Base-by-base conservation (phyloP, 1,284 basidiomycete species). In the Pseudozyma thailandica region DNA sequence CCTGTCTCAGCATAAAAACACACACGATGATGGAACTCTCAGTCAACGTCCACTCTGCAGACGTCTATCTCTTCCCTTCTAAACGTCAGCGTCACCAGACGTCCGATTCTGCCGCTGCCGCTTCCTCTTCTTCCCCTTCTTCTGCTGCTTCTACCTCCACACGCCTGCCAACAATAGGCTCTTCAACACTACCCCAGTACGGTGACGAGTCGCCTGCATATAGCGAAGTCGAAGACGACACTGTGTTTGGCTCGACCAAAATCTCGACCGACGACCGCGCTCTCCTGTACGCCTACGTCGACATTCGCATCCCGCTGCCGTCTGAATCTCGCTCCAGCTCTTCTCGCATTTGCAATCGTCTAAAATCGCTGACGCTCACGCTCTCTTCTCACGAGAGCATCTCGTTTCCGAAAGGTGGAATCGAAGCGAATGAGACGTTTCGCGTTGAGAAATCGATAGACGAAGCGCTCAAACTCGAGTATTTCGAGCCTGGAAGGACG, bases 11-110 rank as follows among this genome's bases (percentile, higher is more conserved):
- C 30, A 31, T 31, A 8, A 31, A 15, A 31, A 31, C 7, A 31
- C 30, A 30, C 16, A 28, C n/a, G n/a, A 45, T 4, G 4, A 60
- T 68, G 50, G 53, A 68, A 50, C 53, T 68, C n/a, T 52, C 48
- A 0, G 64, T 68, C 27, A 47, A 53, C 37, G 64, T 68, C 6
- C 50, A 55, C 38, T 61, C 64, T 53, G 49, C 58, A 31, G 58
- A 61, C 47, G 51, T 68, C 35, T 68, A 52, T 37, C 64, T 68
- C 15, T 68, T 68, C 26, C 64, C 64, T 0, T 57, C 53, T 16
- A 65, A 59, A 44, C 49, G 30, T n/a, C 46, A 51, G 41, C 49
- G 53, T 43, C 51, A 49, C 23, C 44, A 26, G 23, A 41, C 53
- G 6, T 47, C 52, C 33, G 44, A 46, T 1, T 31, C 37, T 13